A percentile compares a stretch with the other conserved stretches of the same genome.
Conservation (phyloP, 176 grass and related monocot genomes). For the Bonia amplexicaulis region DNA sequence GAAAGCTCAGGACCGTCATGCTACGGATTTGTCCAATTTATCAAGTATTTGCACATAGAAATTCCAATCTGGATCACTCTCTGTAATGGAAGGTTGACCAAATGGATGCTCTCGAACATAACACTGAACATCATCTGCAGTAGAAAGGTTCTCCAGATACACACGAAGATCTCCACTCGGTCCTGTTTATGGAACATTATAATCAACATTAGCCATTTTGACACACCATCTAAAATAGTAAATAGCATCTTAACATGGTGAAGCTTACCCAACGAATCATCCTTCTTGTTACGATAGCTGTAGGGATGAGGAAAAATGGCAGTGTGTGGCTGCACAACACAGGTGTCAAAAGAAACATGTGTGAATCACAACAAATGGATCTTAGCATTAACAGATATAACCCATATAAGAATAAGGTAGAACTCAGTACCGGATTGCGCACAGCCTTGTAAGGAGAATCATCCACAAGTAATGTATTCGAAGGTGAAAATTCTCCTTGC, state of each 20-base stretch:
- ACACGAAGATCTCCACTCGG: constrained; percentile 68
- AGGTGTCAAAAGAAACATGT: constrained; percentile 26
- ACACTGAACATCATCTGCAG: constrained; percentile 60
- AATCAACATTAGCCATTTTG: constrained; percentile 20
- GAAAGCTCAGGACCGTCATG: neutral
- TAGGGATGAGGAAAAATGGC: constrained; percentile 81
- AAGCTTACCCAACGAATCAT: constrained; percentile 75
- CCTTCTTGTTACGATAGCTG: constrained; percentile 37
- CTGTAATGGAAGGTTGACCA: constrained; percentile 66
- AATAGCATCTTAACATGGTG: constrained; percentile 18
- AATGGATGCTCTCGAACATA: constrained; percentile 74
- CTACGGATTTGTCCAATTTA: constrained; percentile 11
- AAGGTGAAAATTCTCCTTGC: constrained; percentile 66
- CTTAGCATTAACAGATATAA: constrained; percentile 17
- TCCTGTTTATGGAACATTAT: constrained; percentile 42
- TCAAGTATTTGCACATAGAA: constrained; percentile 70
- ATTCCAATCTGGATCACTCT: constrained; percentile 56
- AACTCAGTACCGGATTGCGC: constrained; percentile 73
- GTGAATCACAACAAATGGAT: constrained; percentile 18
- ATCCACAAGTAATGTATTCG: constrained; percentile 93
- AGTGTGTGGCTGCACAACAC: constrained; percentile 61
- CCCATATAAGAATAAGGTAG: neutral
- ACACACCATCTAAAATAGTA: neutral
- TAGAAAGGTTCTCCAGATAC: constrained; percentile 68
- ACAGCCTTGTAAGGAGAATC: constrained; percentile 97